These are phyloP conservation scores for Dactylellina cionopaga DNA, from an alignment of 2,329 filamentous ascomycete species.

Conservation along the genomic window DNA sequence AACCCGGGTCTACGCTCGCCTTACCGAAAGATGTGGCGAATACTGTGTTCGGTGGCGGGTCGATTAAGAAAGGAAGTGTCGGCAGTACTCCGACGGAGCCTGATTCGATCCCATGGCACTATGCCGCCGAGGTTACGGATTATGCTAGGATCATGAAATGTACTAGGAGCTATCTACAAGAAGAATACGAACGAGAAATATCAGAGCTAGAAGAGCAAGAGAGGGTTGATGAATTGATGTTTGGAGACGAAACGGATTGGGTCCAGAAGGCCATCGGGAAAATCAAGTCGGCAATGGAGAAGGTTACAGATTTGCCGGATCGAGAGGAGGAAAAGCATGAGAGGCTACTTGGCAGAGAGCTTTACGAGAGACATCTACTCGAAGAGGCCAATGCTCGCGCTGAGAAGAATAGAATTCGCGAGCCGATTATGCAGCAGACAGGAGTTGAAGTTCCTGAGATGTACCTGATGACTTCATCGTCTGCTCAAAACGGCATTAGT, in stretches of 20 bases:
- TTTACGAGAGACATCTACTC: conserved; percentile 23
- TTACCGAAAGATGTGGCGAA: conserved; percentile 81
- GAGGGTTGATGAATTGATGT: conserved; percentile 88
- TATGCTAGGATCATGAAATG: conserved; percentile 97
- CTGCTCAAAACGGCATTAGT: conserved; percentile 24
- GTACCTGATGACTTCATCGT: conserved; percentile 44
- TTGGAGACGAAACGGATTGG: conserved; percentile 93
- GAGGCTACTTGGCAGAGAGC: conserved; percentile 17
- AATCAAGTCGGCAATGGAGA: conserved; percentile 80
- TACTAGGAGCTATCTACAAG: conserved; percentile 83
- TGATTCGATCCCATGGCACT: conserved; percentile 82
- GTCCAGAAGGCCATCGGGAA: conserved; percentile 81
- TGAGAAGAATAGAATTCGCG: conserved; percentile 10
- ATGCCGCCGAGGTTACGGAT: conserved; percentile 90
- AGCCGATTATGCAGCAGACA: conserved; percentile 30
- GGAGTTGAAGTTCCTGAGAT: conserved; percentile 45
- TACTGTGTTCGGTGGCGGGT: conserved; percentile 58
- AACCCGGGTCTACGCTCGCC: conserved; percentile 82
- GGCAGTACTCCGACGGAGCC: conserved; percentile 62
- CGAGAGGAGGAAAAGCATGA: conserved; percentile 33
- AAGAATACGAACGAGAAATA: conserved; percentile 83
- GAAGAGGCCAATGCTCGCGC: conserved; percentile 38
- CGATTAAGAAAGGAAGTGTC: conserved; percentile 7
- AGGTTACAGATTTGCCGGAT: conserved; percentile 63
- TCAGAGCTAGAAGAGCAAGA: conserved; percentile 78